Evolutionary conservation across 73 alveolate species (phyloP), one percentile per base, ranked within the genome.

Genomic region (Halteria grandinella): DNA sequence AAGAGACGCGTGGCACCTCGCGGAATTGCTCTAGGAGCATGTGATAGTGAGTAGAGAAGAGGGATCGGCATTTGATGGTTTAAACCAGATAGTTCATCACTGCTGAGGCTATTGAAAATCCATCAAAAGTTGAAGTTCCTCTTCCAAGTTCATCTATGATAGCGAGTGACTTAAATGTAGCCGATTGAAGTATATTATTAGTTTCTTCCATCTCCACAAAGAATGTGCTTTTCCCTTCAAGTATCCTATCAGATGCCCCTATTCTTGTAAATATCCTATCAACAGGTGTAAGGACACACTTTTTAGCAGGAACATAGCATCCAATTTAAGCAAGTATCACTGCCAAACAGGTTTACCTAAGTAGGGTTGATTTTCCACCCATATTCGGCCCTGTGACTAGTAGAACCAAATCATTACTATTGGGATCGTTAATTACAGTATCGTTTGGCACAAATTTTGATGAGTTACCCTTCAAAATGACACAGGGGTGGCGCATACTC

Each of bases 1-100:
- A 63, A 25, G 70, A 73, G 50, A 95, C 89, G 27, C 85, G 89
- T 31, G 84, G 84, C 20, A 51, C 81, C 43, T 91, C 79, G 47
- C 83, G 75, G 75, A 94, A 91, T 62, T 96, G 88, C 43, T 88
- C 96, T 57, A 90, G 60, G 18, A 95, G 89, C 90, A 94, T 94
- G 71, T 96, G 98, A 85, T 96, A 96, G 76, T 96, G 99, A 43
- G 99, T 96, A 12, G 99, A 79, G 82, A 95, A 96, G 8, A 96
- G 72, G 20, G 95, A 70, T 47, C 97, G 83, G 28, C 96, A 91
- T 77, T 91, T 75, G 15, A 93, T 54, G 34, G 60, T 83, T 45
- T 82, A 78, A 17, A 91, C 94, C 44, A 97, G 80, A 64, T 86
- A 82, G 27, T 72, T 70, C 37, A 94, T 73, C 20, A 90, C 95